Evolutionary conservation across 169 alveolate genomes (phyloP).

Genomic region (Cryptosporidium sp.): DNA sequence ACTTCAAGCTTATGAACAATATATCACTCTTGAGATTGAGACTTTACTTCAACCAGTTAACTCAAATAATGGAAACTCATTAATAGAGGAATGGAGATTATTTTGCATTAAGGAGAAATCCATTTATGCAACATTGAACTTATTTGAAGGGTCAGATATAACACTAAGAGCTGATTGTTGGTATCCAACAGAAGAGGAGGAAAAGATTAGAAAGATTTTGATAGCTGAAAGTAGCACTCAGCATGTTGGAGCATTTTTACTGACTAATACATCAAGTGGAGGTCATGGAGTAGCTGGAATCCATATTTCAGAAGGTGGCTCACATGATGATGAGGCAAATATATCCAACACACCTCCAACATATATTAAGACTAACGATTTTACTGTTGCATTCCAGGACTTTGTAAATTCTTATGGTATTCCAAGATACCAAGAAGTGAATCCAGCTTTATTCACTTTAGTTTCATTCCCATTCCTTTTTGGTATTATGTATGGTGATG

Average conservation of each 20-base stretch:
- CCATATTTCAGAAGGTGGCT: conserved; percentile 76
- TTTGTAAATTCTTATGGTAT: conserved; percentile 99
- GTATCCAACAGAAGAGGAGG: conserved; percentile 94
- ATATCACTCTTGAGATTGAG: conserved; percentile 87
- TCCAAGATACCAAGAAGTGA: conserved; percentile 98
- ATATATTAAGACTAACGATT: conserved; percentile 92
- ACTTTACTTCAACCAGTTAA: conserved; percentile 86
- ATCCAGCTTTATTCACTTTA: conserved; percentile 97
- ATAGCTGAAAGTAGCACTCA: conserved; percentile 82
- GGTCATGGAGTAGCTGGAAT: conserved; percentile 54
- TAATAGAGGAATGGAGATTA: conserved; percentile 93
- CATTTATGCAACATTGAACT: conserved; percentile 91
- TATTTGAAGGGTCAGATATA: conserved; percentile 91
- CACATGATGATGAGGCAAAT: conserved; percentile 84
- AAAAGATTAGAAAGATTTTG: conserved; percentile 85
- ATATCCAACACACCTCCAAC: conserved; percentile 93
- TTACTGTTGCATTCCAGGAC: conserved; percentile 92
- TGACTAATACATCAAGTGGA: conserved; percentile 80
- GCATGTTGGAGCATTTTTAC: conserved; percentile 85
- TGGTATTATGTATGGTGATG: conserved; percentile 99
- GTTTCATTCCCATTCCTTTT: conserved; percentile 99
- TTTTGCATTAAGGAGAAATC: conserved; percentile 95
- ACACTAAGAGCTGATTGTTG: conserved; percentile 96
- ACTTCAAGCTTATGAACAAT: conserved; percentile 89
- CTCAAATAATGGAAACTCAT: conserved; percentile 87